Evolutionary conservation across 2,329 filamentous ascomycete species (phyloP).

Genomic region (Neobulgaria alba): DNA sequence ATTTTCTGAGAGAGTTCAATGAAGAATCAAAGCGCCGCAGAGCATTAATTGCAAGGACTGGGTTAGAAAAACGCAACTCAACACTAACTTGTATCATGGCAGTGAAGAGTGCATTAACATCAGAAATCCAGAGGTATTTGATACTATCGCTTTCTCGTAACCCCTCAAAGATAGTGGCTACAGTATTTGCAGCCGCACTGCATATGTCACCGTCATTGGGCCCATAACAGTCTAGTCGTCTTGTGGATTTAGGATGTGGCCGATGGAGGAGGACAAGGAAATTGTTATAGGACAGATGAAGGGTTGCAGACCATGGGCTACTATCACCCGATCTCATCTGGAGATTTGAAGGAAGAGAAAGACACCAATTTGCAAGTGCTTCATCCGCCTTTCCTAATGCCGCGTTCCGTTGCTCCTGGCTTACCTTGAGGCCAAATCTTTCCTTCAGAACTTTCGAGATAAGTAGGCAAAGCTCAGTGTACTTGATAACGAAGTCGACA

Average conservation of each 20-base stretch:
- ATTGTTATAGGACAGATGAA: constrained; percentile 38
- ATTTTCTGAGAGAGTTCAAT: no score
- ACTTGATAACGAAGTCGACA: no score
- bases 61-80: constrained; percentile 37
- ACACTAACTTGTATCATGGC: constrained; percentile 39
- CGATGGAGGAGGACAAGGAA: constrained; percentile 37
- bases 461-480: no score
- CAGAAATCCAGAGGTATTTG: constrained; percentile 36
- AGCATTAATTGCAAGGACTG: constrained; percentile 36
- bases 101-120: constrained; percentile 36
- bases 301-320: no score
- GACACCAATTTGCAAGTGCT: no score
- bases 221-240: constrained; percentile 35
- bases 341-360: no score
- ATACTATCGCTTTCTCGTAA: constrained; percentile 33
- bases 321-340: no score
- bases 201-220: constrained; percentile 38
- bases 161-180: constrained; percentile 37
- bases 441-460: no score
- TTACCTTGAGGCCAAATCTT: no score
- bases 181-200: constrained; percentile 35
- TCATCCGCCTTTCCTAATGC: no score
- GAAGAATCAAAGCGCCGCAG: no score
- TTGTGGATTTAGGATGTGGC: constrained; percentile 31
- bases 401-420: no score